Conservation (phyloP, 2,329 filamentous ascomycete genomes). For the Fragosphaeria purpurea region DNA sequence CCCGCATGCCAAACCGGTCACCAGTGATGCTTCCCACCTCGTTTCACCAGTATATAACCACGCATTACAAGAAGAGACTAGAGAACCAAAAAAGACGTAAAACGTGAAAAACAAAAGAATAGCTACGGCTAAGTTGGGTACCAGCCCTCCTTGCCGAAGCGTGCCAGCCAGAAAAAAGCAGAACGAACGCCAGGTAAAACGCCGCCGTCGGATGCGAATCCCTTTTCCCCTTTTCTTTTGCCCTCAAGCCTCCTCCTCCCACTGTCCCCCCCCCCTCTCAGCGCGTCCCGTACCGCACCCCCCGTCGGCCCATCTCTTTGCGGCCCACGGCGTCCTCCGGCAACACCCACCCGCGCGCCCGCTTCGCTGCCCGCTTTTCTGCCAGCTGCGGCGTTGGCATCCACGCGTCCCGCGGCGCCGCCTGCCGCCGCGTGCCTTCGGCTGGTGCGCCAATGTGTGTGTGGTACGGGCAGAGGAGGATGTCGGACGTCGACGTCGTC, state of each 20-base stretch:
- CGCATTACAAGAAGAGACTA: not conserved
- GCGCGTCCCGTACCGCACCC: conserved; percentile 41
- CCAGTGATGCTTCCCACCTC: no score
- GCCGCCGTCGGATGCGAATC: no score
- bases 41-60: no score
- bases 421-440: conserved; percentile 61
- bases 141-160: no score
- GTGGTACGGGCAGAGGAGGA: conserved; percentile 37
- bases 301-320: conserved; percentile 60
- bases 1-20: no score
- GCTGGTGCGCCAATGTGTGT: conserved; percentile 66
- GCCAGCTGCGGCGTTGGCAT: conserved; percentile 63
- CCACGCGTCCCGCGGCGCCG: conserved; percentile 60
- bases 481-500: conserved; percentile 34
- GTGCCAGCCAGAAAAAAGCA: not conserved
- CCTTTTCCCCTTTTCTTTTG: no score
- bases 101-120: not conserved
- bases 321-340: conserved; percentile 64
- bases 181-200: not conserved
- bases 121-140: no score
- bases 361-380: conserved; percentile 69
- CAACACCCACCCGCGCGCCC: conserved; percentile 62
- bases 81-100: not conserved
- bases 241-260: not conserved
- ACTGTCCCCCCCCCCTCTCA: not conserved